Base-by-base conservation (phyloP, 148 eudicot species). In the Mesembryanthemum crystallinum region DNA sequence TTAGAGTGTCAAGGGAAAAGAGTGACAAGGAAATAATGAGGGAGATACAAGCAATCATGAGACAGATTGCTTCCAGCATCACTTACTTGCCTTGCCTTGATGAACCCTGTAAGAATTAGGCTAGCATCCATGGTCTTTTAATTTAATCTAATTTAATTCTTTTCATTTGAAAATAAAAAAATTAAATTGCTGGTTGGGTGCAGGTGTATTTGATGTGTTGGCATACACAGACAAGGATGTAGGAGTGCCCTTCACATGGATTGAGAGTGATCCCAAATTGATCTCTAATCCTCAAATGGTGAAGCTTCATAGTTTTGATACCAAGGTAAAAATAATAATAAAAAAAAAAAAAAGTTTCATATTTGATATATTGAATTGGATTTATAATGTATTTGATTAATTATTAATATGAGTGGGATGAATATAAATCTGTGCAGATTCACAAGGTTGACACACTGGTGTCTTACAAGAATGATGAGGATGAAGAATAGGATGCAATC, bases 11-110 rank as follows among this genome's bases (percentile, higher is more conserved):
- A 33, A 89, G 90, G 82, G 98, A 95, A 84, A 95, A 95, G 79
- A 95, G 98, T 80, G 98, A 95, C 74, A 95, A 95, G 77, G 98
- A 95, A 76, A 95, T 95, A 0, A 95, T 95, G 98, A 90, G 98
- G 72, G 98, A 95, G 78, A 95, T 95, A 49, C 98, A 95, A 84
- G 98, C 98, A 64, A 92, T 95, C 69, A 95, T 95, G 98, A 88
- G 98, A 63, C 98, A 95, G 74, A 92, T 92, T 64, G 94, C 94
- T 63, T 92, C 98, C 17, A 95, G 98, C 85, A 89, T 95, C 59
- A 92, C 98, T 45, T 95, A 92, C 85, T 80, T 95, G 89, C 98
- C 98, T 62, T 95, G 98, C 85, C 89, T 92, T 67, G 97, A 92
- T 81, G 97, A 95, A 78, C 91, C 97, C 21, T 95, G 98, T 92